phyloP scores from a whole-genome alignment of 139 green algal genomes.

The Haematococcus sp. region DNA sequence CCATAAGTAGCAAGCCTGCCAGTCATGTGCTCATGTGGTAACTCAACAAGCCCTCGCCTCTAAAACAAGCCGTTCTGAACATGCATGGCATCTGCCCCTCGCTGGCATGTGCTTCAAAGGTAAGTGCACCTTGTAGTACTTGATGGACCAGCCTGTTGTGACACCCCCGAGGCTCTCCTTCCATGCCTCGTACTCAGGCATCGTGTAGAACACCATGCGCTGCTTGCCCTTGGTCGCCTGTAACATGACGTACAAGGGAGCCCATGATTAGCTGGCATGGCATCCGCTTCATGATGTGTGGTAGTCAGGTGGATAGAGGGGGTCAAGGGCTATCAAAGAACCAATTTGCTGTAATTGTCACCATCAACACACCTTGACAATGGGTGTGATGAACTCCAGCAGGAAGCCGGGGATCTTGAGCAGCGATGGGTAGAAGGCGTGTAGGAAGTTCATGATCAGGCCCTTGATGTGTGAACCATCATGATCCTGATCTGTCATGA shows the following conservation, averaged over 20 bases:
- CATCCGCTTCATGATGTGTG: neutral
- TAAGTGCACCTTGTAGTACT: constrained; percentile 96
- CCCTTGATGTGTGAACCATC: constrained; percentile 99
- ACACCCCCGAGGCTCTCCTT: constrained; percentile 66
- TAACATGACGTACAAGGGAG: neutral
- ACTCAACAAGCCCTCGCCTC: too few species aligned
- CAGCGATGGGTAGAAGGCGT: constrained; percentile 96
- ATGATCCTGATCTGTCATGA: constrained; percentile 99
- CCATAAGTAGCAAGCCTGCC: too few species aligned
- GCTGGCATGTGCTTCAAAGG: too few species aligned
- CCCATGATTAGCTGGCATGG: neutral
- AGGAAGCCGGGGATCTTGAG: constrained; percentile 93
- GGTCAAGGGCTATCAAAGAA: too few species aligned
- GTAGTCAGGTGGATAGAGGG: neutral
- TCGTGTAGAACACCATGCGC: constrained; percentile 90
- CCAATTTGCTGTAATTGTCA: too few species aligned
- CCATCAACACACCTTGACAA: constrained; percentile 92
- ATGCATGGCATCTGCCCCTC: too few species aligned
- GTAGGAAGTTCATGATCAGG: constrained; percentile 99
- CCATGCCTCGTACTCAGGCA: constrained; percentile 99
- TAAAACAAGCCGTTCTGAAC: neutral
- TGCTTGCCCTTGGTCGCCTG: constrained; percentile 84
- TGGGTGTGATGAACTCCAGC: constrained; percentile 99
- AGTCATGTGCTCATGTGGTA: too few species aligned
- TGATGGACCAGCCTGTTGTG: constrained; percentile 86